phyloP scores from a whole-genome alignment of 1,284 basidiomycete species.

The Austropuccinia psidii region DNA sequence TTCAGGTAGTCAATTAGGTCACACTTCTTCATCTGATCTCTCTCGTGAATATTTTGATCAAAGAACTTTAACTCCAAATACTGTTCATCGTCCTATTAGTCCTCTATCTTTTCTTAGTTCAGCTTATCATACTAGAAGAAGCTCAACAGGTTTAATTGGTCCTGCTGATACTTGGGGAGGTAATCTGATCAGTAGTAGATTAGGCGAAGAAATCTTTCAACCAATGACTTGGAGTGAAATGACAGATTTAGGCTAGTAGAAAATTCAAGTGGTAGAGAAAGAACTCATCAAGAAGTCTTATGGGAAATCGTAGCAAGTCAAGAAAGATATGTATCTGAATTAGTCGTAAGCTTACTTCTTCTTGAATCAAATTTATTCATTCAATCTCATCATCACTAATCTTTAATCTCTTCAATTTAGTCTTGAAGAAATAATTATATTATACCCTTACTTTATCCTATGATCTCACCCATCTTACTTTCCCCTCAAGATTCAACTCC shows the following conservation, averaged over 20 bases:
- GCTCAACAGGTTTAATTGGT: constrained; percentile 11
- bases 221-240: constrained; percentile 90
- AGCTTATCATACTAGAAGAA: neutral
- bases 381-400: neutral
- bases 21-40: constrained; percentile 13
- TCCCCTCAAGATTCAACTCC: constrained; percentile 55
- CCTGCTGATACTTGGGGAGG: constrained; percentile 36
- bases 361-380: neutral
- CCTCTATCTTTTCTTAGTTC: constrained; percentile 23
- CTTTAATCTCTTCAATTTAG: neutral
- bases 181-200: constrained; percentile 28
- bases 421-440: constrained; percentile 65
- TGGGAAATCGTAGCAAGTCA: constrained; percentile 95
- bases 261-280: constrained; percentile 82
- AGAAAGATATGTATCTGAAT: constrained; percentile 62
- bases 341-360: constrained; percentile 18
- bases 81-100: neutral
- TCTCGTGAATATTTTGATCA: constrained; percentile 14
- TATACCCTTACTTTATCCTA: constrained; percentile 75
- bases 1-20: constrained; percentile 26
- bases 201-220: constrained; percentile 55
- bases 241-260: constrained; percentile 89
- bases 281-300: constrained; percentile 90
- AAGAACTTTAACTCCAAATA: constrained; percentile 3
- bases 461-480: constrained; percentile 51